These are phyloP conservation scores for Talaromyces trachyspermus DNA, from an alignment of 495 filamentous ascomycete species.

Conservation along the genomic window DNA sequence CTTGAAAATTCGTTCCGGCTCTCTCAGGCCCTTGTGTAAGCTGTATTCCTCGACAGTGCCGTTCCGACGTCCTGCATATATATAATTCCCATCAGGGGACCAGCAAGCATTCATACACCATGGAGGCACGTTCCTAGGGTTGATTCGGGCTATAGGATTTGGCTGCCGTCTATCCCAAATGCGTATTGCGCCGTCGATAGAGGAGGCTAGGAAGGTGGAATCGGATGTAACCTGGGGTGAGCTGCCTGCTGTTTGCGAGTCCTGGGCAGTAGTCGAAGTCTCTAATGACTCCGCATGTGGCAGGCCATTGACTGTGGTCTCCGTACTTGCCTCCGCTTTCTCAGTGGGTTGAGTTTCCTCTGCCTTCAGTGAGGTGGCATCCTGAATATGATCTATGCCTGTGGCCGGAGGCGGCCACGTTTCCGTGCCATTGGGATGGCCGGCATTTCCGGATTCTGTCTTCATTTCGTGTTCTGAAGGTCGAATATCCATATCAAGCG, in stretches of 20 bases:
- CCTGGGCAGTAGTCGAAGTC: constrained; percentile 2
- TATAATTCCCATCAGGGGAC: constrained; percentile 91
- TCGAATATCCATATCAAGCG: constrained; percentile 27
- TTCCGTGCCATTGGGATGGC: constrained; percentile 16
- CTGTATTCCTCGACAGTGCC: constrained; percentile 92
- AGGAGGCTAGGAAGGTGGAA: constrained; percentile 76
- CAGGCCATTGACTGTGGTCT: constrained; percentile 39
- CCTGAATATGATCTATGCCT: constrained; percentile 10
- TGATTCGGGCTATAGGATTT: constrained; percentile 70
- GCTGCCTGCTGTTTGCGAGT: constrained; percentile 22
- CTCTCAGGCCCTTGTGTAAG: constrained; percentile 71
- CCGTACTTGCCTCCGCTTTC: constrained; percentile 10
- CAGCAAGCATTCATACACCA: constrained; percentile 99
- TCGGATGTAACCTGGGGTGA: constrained; percentile 41
- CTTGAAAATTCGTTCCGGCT: constrained; percentile 74
- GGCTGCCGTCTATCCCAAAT: constrained; percentile 84
- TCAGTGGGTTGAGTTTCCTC: neutral
- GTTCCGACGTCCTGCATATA: constrained; percentile 89
- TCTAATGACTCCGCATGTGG: constrained; percentile 45
- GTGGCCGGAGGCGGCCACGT: constrained; percentile 8
- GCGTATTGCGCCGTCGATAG: constrained; percentile 79
- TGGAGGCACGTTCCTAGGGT: constrained; percentile 67
- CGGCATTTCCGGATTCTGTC: constrained; percentile 22
- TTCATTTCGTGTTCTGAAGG: constrained; percentile 38
- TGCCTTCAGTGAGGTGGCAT: constrained; percentile 8